Evolutionary conservation across 2,329 filamentous ascomycete genomes (phyloP).

Genomic region (Clonostachys rosea): DNA sequence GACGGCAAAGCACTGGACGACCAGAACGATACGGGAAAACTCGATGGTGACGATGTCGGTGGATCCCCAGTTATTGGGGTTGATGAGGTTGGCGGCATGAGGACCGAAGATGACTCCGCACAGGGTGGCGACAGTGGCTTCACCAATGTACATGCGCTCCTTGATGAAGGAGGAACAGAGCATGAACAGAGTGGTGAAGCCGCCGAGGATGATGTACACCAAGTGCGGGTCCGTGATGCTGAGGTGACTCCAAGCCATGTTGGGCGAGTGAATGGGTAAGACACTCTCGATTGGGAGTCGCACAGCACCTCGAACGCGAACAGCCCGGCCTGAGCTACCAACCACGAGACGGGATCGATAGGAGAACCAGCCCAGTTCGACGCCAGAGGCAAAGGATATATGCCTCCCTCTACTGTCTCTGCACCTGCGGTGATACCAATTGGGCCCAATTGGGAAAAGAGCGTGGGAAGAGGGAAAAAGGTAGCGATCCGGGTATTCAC

Average conservation of each 20-base stretch:
- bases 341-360: too few species aligned
- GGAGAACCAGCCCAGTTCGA: too few species aligned
- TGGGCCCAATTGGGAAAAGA: too few species aligned
- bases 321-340: too few species aligned
- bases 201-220: conserved; percentile 97
- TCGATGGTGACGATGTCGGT: conserved; percentile 84
- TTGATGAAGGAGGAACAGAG: conserved; percentile 97
- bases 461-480: too few species aligned
- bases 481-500: too few species aligned
- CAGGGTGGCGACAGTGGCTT: conserved; percentile 89
- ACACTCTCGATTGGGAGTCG: too few species aligned
- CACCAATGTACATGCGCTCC: conserved; percentile 96
- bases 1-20: conserved; percentile 89
- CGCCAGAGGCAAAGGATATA: too few species aligned
- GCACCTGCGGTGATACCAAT: too few species aligned
- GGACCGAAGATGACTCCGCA: conserved; percentile 88
- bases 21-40: conserved; percentile 83
- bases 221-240: conserved; percentile 90
- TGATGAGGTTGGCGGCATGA: conserved; percentile 75
- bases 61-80: conserved; percentile 74
- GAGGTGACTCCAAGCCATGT: conserved; percentile 76
- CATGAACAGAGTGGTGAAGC: conserved; percentile 98
- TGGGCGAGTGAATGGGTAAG: neutral
- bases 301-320: too few species aligned
- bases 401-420: too few species aligned